Percentiles rank a stretch among this genome's conserved stretches.
Conservation (phyloP, 805 yeast genomes). For the Lipomyces oligophaga region DNA sequence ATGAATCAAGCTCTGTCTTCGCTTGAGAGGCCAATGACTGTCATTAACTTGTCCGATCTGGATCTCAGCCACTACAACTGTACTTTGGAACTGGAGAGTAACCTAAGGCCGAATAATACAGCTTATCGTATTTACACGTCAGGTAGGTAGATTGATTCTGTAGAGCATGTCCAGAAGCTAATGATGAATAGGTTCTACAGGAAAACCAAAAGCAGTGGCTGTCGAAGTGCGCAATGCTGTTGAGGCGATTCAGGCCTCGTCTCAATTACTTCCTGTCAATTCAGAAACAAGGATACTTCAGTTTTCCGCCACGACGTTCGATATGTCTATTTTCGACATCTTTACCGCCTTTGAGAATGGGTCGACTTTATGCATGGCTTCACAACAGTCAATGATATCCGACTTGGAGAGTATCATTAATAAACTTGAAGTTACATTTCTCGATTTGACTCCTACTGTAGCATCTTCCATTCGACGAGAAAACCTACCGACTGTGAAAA, state of each 20-base stretch:
- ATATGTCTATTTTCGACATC: conserved; percentile 30
- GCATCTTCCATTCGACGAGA: conserved; percentile 23
- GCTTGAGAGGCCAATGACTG: background rate
- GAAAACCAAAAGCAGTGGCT: conserved; percentile 29
- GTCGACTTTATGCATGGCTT: conserved; percentile 26
- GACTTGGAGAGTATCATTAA: conserved; percentile 20
- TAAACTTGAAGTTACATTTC: conserved; percentile 13
- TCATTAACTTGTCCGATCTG: conserved; percentile 7
- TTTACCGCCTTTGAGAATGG: conserved; percentile 29
- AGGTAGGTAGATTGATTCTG: conserved; percentile 7
- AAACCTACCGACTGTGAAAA: conserved; percentile 24
- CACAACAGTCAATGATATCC: conserved; percentile 16
- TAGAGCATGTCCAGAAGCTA: background rate
- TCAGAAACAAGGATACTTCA: conserved; percentile 17
- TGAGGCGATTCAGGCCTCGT: conserved; percentile 23
- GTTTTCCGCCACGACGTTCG: conserved; percentile 28
- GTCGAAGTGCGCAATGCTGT: conserved; percentile 25
- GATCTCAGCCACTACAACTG: background rate
- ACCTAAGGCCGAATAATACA: conserved; percentile 3
- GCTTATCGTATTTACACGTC: conserved; percentile 30
- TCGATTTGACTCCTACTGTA: conserved; percentile 32
- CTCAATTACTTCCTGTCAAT: conserved; percentile 11
- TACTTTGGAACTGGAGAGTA: background rate
- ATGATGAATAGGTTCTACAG: conserved; percentile 23
- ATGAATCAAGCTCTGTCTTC: background rate